Base-by-base conservation (phyloP, 2,329 filamentous ascomycete genomes). In the Didymella pinodella region DNA sequence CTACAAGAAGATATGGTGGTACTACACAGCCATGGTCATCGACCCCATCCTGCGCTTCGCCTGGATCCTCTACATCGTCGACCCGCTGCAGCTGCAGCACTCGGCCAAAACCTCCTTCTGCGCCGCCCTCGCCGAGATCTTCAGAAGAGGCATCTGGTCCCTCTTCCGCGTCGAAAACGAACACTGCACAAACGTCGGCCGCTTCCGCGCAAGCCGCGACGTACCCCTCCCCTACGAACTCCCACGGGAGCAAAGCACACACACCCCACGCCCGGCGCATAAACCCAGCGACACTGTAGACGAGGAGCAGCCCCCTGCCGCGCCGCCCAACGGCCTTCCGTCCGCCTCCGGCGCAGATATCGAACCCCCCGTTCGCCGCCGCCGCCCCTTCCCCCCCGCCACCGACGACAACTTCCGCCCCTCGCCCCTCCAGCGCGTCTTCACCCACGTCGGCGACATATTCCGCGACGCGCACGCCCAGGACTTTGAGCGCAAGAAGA, bases 151-250 rank as follows among this genome's bases (percentile, higher is more conserved):
- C 61, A 87, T 97, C 73, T 99, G 95, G 95, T 89, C 90, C 0
- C 82, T 98, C 4, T 90, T 99, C 75, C 91, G 95, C 40, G 93
- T 99, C 26, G 95, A 99, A 77, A 99, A 99, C 76, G 95, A 99
- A 71, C 95, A 99, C 78, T 97, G 93, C 78, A 89, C 90, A 54
- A 76, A 76, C 49, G 94, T 99, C 2, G 86, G 88, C 18, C 88
- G 92, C 65, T 96, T 96, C 83, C 93, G 96, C 64, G 95, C 95
- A 4, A 92, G 89, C 2, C 86, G 94, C 55, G 93, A 97, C 69
- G 86, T 96, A 0, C 92, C 92, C 0, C 83, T 98, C 0, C 94
- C 94, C 0, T 98, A 97, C 74, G 83, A 86, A 12, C 48, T 85
- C 14, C 67, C 77, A 18, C 18, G 18, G 18, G 18, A 18, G 7